Percentiles rank a stretch among this genome's conserved stretches.
These are phyloP conservation scores for Atkinsonella hypoxylon DNA, from an alignment of 2,329 filamentous ascomycete species.

Conservation along the genomic window DNA sequence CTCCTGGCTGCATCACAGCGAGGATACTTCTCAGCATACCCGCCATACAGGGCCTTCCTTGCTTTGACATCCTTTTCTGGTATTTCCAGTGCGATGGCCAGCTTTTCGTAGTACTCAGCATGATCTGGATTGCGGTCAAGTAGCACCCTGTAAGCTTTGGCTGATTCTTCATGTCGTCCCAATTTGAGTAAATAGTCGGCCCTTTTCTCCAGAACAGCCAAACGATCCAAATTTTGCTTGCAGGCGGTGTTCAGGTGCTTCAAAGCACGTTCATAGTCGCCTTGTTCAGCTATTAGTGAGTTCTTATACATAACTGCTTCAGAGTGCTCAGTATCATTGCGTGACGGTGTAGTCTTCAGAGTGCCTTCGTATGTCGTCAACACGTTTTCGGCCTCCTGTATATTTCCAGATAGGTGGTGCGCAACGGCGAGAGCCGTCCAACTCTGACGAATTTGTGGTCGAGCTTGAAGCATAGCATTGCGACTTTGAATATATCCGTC, in stretches of 20 bases:
- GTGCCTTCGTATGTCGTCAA: slow-evolving; percentile 89
- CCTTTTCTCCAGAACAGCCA: slow-evolving; percentile 73
- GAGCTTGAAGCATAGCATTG: slow-evolving; percentile 73
- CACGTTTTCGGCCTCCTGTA: slow-evolving; percentile 78
- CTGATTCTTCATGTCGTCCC: slow-evolving; percentile 66
- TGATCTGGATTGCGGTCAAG: slow-evolving; percentile 83
- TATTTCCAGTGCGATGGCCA: slow-evolving; percentile 59
- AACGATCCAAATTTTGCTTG: slow-evolving; percentile 70
- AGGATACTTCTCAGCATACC: slow-evolving; percentile 69
- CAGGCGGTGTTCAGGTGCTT: slow-evolving; percentile 71
- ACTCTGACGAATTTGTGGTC: slow-evolving; percentile 73
- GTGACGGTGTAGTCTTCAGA: slow-evolving; percentile 65
- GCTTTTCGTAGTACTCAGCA: slow-evolving; percentile 69
- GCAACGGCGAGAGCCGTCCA: slow-evolving; percentile 97
- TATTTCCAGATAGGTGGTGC: slow-evolving; percentile 78
- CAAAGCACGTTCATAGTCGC: slow-evolving; percentile 70
- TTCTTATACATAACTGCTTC: slow-evolving; percentile 96
- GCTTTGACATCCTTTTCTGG: slow-evolving; percentile 44
- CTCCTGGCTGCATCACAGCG: slow-evolving; percentile 76
- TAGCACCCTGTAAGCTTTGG: slow-evolving; percentile 66
- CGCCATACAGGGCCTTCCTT: slow-evolving; percentile 58
- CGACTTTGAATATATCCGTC: slow-evolving; percentile 86
- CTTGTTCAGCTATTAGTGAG: slow-evolving; percentile 79
- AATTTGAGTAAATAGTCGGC: slow-evolving; percentile 76
- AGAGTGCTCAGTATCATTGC: slow-evolving; percentile 79